Percentiles rank a stretch among this genome's conserved stretches.
phyloP scores from a whole-genome alignment of 2,329 filamentous ascomycete genomes.

The Pestalotiopsis fici region DNA sequence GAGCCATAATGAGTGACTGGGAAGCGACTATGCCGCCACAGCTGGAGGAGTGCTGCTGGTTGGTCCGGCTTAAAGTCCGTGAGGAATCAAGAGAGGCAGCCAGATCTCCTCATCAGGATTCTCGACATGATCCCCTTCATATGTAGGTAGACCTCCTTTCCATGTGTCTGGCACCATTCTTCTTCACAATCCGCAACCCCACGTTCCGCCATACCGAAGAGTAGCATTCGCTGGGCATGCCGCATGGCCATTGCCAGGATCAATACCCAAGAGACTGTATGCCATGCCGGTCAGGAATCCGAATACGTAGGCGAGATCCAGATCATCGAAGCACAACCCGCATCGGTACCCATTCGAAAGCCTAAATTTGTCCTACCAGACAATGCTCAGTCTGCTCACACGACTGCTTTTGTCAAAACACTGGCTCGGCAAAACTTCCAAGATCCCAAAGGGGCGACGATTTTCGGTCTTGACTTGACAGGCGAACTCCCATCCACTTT shows the following conservation, averaged over 20 bases:
- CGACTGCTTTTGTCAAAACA: not conserved
- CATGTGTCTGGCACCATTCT: not conserved
- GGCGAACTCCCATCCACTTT: not conserved
- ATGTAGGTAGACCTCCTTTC: not conserved
- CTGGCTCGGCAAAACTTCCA: not conserved
- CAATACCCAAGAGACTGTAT: not conserved
- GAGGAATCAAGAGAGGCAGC: not conserved
- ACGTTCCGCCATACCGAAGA: not conserved
- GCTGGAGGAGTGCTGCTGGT: not conserved
- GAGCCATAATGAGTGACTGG: conserved; percentile 2
- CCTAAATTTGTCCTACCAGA: not conserved
- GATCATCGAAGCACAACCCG: not conserved
- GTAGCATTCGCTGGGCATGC: not conserved
- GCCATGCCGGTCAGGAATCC: not conserved
- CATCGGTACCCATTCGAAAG: not conserved
- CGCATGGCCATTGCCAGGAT: not conserved
- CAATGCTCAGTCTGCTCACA: not conserved
- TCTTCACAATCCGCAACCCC: not conserved
- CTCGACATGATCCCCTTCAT: not conserved
- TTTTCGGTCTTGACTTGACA: not conserved
- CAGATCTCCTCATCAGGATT: not conserved
- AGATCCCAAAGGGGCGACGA: not conserved
- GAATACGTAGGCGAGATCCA: conserved; percentile 4
- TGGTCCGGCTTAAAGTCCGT: not conserved
- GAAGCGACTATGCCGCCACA: not conserved